A percentile compares a stretch with the other conserved stretches of the same genome.
These are phyloP conservation scores for Trichoderma citrinoviride DNA, from an alignment of 2,329 filamentous ascomycete species.

Conservation along the genomic window DNA sequence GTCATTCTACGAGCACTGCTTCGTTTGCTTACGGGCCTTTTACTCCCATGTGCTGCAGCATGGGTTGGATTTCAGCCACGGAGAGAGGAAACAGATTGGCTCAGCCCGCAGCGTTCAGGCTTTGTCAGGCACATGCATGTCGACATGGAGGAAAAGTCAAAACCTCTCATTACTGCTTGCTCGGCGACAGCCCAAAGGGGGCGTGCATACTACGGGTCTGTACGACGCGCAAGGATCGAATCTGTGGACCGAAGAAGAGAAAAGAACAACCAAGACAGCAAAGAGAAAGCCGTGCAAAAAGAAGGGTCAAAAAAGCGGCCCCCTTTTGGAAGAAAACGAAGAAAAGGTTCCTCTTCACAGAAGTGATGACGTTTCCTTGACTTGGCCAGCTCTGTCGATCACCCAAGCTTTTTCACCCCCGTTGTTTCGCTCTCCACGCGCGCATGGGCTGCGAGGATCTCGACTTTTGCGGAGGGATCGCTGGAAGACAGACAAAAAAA, in stretches of 20 bases:
- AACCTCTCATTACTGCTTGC: no score
- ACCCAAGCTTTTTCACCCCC: not conserved
- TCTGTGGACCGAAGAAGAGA: not conserved
- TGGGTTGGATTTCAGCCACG: no score
- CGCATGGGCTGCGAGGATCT: slow-evolving; percentile 15
- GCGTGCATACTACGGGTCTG: no score
- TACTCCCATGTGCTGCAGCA: not conserved
- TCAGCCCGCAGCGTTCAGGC: not conserved
- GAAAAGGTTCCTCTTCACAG: not conserved
- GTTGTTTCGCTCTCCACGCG: not conserved
- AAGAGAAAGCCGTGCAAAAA: not conserved
- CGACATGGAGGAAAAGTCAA: not conserved
- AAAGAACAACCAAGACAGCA: not conserved
- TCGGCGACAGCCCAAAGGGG: no score
- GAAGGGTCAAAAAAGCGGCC: not conserved
- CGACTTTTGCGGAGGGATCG: slow-evolving; percentile 22
- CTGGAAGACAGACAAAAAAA: not conserved
- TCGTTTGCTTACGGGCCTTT: not conserved
- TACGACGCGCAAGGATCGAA: no score
- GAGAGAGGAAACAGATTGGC: not conserved
- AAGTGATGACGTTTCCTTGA: not conserved
- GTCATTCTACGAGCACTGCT: no score
- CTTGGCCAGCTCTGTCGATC: slow-evolving; percentile 16
- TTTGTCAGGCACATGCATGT: not conserved
- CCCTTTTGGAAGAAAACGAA: not conserved